Percentiles rank a stretch among this genome's conserved stretches.
Evolutionary conservation across 129 eudicot species (phyloP).

Genomic region (Pseudognaphalium luteoalbum): DNA sequence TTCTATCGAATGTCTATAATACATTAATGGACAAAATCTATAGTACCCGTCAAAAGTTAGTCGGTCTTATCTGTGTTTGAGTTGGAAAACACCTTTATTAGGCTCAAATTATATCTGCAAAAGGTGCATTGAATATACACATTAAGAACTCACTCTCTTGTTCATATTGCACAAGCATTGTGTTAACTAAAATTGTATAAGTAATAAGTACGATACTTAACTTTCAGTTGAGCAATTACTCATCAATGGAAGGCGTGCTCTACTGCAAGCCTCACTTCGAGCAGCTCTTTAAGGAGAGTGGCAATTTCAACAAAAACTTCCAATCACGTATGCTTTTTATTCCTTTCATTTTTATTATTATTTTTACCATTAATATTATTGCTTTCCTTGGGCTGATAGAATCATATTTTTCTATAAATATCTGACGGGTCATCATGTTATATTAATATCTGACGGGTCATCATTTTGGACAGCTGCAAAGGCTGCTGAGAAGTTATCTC

Average conservation of each 20-base stretch:
- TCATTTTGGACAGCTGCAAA: slow-evolving; percentile 67
- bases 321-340: slow-evolving; percentile 69
- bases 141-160: neutral
- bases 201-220: slow-evolving; percentile 18
- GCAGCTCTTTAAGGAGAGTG: slow-evolving; percentile 94
- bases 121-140: neutral
- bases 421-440: slow-evolving; percentile 12
- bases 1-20: neutral
- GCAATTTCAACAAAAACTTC: slow-evolving; percentile 94
- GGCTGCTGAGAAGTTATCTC: slow-evolving; percentile 73
- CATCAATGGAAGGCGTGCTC: slow-evolving; percentile 98
- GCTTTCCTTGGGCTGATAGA: neutral
- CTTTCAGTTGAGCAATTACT: slow-evolving; percentile 82
- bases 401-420: slow-evolving; percentile 1
- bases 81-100: slow-evolving; percentile 11
- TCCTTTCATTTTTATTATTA: neutral
- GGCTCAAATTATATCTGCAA: slow-evolving; percentile 14
- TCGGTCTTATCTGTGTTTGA: slow-evolving; percentile 9
- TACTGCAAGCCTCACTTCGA: slow-evolving; percentile 99
- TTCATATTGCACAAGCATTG: neutral
- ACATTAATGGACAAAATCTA: neutral
- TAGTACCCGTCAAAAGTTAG: slow-evolving; percentile 3
- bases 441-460: neutral
- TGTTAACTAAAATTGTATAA: neutral
- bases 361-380: neutral